These are phyloP conservation scores for Aspergillus brasiliensis DNA, from an alignment of 2,329 filamentous ascomycete genomes.

Conservation along the genomic window DNA sequence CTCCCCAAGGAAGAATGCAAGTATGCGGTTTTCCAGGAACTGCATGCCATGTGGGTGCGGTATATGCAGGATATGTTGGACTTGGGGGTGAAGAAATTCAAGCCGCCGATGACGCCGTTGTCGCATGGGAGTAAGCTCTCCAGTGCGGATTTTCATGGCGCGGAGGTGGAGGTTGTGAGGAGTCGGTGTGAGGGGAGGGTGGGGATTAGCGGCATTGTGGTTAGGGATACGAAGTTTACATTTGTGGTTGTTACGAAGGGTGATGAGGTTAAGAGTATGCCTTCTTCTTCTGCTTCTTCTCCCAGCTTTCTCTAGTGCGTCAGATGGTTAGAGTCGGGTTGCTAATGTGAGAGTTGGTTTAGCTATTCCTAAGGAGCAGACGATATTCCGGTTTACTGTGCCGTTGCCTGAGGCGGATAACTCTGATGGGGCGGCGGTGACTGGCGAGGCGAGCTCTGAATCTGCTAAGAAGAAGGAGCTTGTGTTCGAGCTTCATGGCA, in stretches of 20 bases:
- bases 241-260: constrained; percentile 79
- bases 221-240: constrained; percentile 82
- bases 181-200: constrained; percentile 81
- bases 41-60: constrained; percentile 77
- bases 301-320: too few relatives aligned
- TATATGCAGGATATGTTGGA: constrained; percentile 85
- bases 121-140: constrained; percentile 63
- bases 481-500: constrained; percentile 82
- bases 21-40: constrained; percentile 74
- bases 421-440: constrained; percentile 19
- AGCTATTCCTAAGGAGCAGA: constrained; percentile 86
- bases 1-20: constrained; percentile 69
- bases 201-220: constrained; percentile 80
- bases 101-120: constrained; percentile 57
- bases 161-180: constrained; percentile 76
- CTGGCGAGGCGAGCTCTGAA: constrained; percentile 19
- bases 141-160: constrained; percentile 89
- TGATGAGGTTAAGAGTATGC: constrained; percentile 68
- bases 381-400: constrained; percentile 77
- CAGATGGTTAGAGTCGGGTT: background rate
- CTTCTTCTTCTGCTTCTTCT: background rate
- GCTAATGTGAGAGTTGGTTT: background rate
- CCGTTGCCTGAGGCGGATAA: constrained; percentile 45
- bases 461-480: constrained; percentile 50
- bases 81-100: constrained; percentile 42